Evolutionary conservation across 495 filamentous ascomycete genomes (phyloP), one percentile per base, ranked within the genome.

Genomic region (Evernia prunastri): DNA sequence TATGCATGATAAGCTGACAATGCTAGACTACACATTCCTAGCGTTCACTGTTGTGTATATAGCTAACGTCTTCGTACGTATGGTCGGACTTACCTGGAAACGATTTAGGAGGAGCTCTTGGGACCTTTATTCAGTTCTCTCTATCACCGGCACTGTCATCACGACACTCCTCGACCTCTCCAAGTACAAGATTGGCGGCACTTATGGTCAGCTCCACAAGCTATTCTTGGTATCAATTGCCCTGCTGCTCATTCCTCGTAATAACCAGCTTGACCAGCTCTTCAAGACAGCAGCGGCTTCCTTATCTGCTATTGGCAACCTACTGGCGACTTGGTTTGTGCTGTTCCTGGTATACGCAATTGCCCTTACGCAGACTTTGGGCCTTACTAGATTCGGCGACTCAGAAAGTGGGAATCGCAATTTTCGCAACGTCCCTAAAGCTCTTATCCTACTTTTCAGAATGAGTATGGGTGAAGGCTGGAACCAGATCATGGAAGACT

Each of bases 261-360:
- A 97, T 74, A 94, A 99, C 67, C 92, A 96, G 56, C 86, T 99
- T 15, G 94, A 99, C 71, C 94, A 99, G 73, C 86, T 99, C 9
- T 99, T 97, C 84, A 99, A 99, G 76, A 99, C 94, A 20, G 95
- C 95, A 4, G 95, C 94, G n/a, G 94, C 94, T 49, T 92, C 87
- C 85, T 77, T 99, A 40, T 87, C 89, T 3, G 86, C 89, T 18
- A 97, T 99, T 70, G 84, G 87, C 61, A 99, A 96, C 72, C 80
- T 99, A 31, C 79, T 99, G 25, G 94, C 93, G 3, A 97, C 95
- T 0, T 99, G 94, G 94, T 88, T 96, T 66, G 90, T 97, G 2
- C 83, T 99, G 56, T 99, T 97, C 79, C 77, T 97, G 42, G 91
- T 96, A 18, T 99, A 89, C 74, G 95, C 93, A 37, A 97, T 99